Percentiles rank a stretch among this genome's conserved stretches.
These are phyloP conservation scores for Achlya hypogyna DNA, from an alignment of 352 stramenopile species.

Conservation along the genomic window DNA sequence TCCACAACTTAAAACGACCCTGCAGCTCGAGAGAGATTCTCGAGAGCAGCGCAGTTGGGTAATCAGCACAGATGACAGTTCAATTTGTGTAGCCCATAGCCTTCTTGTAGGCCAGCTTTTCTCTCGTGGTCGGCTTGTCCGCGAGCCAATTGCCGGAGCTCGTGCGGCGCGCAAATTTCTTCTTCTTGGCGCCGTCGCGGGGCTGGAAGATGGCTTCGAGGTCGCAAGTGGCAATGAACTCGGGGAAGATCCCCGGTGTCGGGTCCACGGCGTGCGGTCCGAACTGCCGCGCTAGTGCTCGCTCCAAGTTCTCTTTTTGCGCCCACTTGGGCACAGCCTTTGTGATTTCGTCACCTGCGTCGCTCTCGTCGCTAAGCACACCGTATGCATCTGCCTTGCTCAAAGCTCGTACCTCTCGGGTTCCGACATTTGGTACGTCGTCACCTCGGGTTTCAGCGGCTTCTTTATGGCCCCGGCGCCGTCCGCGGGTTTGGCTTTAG, in stretches of 20 bases:
- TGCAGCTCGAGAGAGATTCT: too few species aligned
- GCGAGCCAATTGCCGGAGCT: slow-evolving; percentile 82
- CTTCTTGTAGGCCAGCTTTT: slow-evolving; percentile 71
- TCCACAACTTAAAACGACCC: too few species aligned
- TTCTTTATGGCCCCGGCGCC: neutral
- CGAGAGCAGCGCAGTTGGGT: too few species aligned
- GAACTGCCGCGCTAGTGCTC: slow-evolving; percentile 59
- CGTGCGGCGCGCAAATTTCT: slow-evolving; percentile 62
- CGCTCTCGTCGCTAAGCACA: slow-evolving; percentile 23
- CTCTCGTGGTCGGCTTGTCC: slow-evolving; percentile 60
- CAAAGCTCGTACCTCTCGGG: slow-evolving; percentile 38
- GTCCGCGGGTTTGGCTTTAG: neutral
- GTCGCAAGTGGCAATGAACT: slow-evolving; percentile 79
- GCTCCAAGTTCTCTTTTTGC: slow-evolving; percentile 61
- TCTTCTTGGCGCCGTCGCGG: slow-evolving; percentile 61
- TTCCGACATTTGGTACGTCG: slow-evolving; percentile 74
- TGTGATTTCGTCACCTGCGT: slow-evolving; percentile 39
- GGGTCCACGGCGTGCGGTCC: slow-evolving; percentile 60
- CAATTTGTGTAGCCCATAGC: slow-evolving; percentile 68
- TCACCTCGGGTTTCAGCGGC: neutral
- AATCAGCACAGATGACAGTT: too few species aligned
- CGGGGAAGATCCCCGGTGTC: slow-evolving; percentile 68
- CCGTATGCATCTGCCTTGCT: neutral
- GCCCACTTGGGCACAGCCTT: slow-evolving; percentile 81
- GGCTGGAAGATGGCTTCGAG: slow-evolving; percentile 77